Evolutionary conservation across 2,329 filamentous ascomycete genomes (phyloP), one percentile per base, ranked within the genome.

Genomic region (Phialophora verrucosa): DNA sequence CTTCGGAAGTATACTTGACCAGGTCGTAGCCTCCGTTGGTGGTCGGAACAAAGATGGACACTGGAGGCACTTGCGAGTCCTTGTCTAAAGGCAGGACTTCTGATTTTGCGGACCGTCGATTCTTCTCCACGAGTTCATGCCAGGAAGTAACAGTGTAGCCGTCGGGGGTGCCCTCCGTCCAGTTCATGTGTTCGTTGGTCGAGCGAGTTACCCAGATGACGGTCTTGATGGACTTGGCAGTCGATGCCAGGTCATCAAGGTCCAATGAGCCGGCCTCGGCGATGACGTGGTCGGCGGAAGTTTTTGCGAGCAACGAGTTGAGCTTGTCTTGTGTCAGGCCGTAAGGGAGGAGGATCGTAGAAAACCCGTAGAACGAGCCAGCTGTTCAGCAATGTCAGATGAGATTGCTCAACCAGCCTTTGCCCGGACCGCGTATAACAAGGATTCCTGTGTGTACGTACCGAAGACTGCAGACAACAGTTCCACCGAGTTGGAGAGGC

Each of bases 191-290:
- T 72, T 88, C 87, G 81, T 89, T 97, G 50, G 92, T 92, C 74
- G 92, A 87, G 73, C 97, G 94, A 4, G 96, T 92, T 12, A 97
- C 93, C 92, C 93, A 98, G 72, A 97, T 86, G 35, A 97, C 84
- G 72, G 93, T 88, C 68, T 88, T 89, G 54, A 99, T 84, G 44
- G 85, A 84, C 4, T 89, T 84, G 73, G 91, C 92, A 61, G 83
- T 84, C 73, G 89, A 87, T 60, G 88, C 85, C 12, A 96, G 85
- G 44, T 85, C 81, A 69, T 92, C 89, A 51, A 97, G 87, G 25
- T 95, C 91, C 65, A 98, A 86, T n/a, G 90, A 88, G 50, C 95
- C 95, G 2, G 94, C 93, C 35, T 90, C 88, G 1, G 92, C 92
- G 66, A 99, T 85, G 20, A 99, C 83, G 2, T 90, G 88, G 76